Percentiles rank a stretch among this genome's conserved stretches.
phyloP scores from a whole-genome alignment of 1,284 basidiomycete genomes.

The Fomitopsis betulina region DNA sequence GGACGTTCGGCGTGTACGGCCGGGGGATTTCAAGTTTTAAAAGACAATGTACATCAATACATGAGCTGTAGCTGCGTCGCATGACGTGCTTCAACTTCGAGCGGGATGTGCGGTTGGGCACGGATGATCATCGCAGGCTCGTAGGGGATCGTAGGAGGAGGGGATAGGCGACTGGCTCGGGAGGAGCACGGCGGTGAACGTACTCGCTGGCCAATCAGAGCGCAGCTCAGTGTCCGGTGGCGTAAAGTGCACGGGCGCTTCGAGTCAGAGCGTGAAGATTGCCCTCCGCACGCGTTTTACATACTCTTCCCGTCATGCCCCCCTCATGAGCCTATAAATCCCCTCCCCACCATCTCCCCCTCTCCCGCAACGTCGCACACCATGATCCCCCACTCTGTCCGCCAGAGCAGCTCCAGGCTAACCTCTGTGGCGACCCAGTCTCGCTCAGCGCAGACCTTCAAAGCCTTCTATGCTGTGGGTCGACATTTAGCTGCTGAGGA shows the following conservation, averaged over 20 bases:
- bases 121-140: too few species aligned
- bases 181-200: neutral
- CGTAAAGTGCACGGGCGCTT: neutral
- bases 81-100: slow-evolving; percentile 1
- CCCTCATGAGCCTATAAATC: slow-evolving; percentile 16
- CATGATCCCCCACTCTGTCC: slow-evolving; percentile 19
- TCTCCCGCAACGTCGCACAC: slow-evolving; percentile 1
- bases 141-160: neutral
- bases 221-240: neutral
- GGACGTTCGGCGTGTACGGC: neutral
- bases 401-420: slow-evolving; percentile 10
- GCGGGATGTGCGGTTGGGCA: slow-evolving; percentile 3
- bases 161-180: neutral
- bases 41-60: neutral
- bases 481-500: neutral
- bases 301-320: slow-evolving; percentile 4
- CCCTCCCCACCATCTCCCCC: slow-evolving; percentile 1
- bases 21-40: neutral
- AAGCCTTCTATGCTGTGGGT: slow-evolving; percentile 60
- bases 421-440: slow-evolving; percentile 10
- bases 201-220: neutral
- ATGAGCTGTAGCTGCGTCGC: neutral
- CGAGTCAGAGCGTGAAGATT: neutral
- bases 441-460: slow-evolving; percentile 37
- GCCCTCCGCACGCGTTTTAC: neutral